Conservation (phyloP, 1,284 basidiomycete genomes). For the Moesziomyces aphidis region DNA sequence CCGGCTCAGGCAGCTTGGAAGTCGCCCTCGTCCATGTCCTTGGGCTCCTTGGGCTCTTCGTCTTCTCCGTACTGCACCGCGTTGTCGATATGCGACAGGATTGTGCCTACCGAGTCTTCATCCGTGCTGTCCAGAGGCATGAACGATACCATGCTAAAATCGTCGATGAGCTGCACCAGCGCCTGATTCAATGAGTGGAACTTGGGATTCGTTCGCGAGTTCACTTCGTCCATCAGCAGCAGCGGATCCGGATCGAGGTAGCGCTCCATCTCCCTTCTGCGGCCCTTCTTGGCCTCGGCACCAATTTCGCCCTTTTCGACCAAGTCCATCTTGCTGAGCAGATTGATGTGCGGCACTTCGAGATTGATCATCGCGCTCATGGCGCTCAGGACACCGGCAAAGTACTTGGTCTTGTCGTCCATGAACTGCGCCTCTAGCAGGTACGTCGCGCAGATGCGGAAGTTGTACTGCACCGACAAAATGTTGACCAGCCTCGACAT, state of each 20-base stretch:
- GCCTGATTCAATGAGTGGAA: conserved; percentile 95
- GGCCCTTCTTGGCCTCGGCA: conserved; percentile 65
- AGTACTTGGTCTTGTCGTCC: conserved; percentile 93
- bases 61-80: conserved; percentile 81
- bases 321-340: conserved; percentile 99
- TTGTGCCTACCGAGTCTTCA: conserved; percentile 87
- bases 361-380: conserved; percentile 99
- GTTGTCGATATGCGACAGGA: conserved; percentile 95
- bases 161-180: conserved; percentile 97
- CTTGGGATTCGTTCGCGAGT: conserved; percentile 79
- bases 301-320: conserved; percentile 77
- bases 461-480: conserved; percentile 66
- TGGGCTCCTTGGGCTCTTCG: conserved; percentile 67
- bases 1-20: conserved; percentile 21
- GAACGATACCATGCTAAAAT: conserved; percentile 97
- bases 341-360: conserved; percentile 94
- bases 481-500: conserved; percentile 85
- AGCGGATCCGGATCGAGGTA: conserved; percentile 98
- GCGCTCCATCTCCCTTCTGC: conserved; percentile 72
- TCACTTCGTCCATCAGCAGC: conserved; percentile 79
- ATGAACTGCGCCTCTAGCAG: conserved; percentile 87
- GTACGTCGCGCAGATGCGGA: conserved; percentile 72
- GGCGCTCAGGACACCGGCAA: conserved; percentile 95
- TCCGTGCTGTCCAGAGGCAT: conserved; percentile 90
- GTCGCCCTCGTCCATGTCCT: conserved; percentile 65